Evolutionary conservation across 768 basidiomycete species (phyloP), one percentile per base, ranked within the genome.

Genomic region (Lentinula aciculospora): DNA sequence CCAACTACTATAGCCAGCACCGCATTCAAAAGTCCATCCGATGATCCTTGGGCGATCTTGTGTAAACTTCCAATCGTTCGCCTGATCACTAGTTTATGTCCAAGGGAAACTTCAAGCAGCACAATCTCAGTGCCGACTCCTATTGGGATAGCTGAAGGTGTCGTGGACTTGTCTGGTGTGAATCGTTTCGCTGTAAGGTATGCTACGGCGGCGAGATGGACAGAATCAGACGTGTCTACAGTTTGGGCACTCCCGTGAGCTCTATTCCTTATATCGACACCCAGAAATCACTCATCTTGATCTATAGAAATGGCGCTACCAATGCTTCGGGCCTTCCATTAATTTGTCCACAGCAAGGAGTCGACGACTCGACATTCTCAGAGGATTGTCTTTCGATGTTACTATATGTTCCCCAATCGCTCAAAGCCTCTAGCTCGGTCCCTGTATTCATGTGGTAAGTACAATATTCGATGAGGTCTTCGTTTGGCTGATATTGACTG

Each of bases 301-400:
- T 50, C 37, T 53, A 48, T 60, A 88, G 86, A 3, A 79, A 80
- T 61, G 78, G 76, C 15, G 68, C 76, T 31, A 74, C 76, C 4
- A 76, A 88, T 66, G 71, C 74, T 10, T 73, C 84, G 0, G 71
- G 70, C 8, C 72, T 89, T 31, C 91, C 92, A 19, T 75, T 84
- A 3, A 78, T 83, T 7, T 95, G 92, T 67, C 86, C 89, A 8
- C 93, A 94, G 68, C 71, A 72, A 45, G 71, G 63, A 59, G 71
- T 81, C 12, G 73, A 79, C 63, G 60, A 75, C 29, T 80, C 81
- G n/a, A 66, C 69, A 4, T 80, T 72, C 70, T 78, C 75, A 1
- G 93, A 94, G 69, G 89, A 94, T 67, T 96, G 93, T 67, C 75
- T 96, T 46, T 92, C 84, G 21, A 83, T 92, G 75, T 72, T 89